These are phyloP conservation scores for Incumbomyces delicatus DNA, from an alignment of 2,329 filamentous ascomycete species.

Conservation along the genomic window DNA sequence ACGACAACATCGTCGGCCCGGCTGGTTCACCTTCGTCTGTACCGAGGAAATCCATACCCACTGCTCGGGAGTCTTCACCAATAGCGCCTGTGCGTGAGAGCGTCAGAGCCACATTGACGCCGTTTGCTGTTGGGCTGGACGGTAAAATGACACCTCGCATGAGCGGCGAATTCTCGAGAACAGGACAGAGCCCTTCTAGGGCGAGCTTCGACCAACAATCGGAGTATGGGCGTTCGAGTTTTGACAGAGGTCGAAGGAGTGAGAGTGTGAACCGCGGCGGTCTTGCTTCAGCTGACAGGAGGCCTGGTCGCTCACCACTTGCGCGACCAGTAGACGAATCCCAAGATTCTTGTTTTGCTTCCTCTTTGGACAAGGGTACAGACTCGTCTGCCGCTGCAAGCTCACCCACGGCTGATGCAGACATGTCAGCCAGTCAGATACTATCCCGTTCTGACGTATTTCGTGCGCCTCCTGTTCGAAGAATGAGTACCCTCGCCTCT, in stretches of 20 bases:
- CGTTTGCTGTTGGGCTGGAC: conserved; percentile 37
- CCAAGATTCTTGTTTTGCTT: conserved; percentile 66
- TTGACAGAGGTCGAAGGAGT: conserved; percentile 44
- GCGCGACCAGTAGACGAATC: conserved; percentile 49
- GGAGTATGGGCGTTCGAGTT: conserved; percentile 25
- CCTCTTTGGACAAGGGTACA: conserved; percentile 63
- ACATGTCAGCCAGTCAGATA: conserved; percentile 82
- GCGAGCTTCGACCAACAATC: conserved; percentile 24
- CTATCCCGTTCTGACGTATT: conserved; percentile 81
- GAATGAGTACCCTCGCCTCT: conserved; percentile 22
- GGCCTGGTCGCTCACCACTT: conserved; percentile 40
- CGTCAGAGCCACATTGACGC: conserved; percentile 53
- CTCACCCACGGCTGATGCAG: conserved; percentile 57
- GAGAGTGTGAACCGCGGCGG: conserved; percentile 51
- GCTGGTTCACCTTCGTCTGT: conserved; percentile 5
- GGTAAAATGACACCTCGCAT: conserved; percentile 38
- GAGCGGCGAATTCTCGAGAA: conserved; percentile 35
- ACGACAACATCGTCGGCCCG: conserved; percentile 8
- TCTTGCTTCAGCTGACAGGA: conserved; percentile 37
- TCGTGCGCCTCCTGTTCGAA: conserved; percentile 59
- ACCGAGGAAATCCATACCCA: neutral
- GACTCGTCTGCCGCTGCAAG: conserved; percentile 62
- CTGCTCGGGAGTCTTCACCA: conserved; percentile 12
- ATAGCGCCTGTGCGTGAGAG: conserved; percentile 38
- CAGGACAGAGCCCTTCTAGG: conserved; percentile 28